Base-by-base conservation (phyloP, 2,329 filamentous ascomycete species). In the Fusarium sacchari region DNA sequence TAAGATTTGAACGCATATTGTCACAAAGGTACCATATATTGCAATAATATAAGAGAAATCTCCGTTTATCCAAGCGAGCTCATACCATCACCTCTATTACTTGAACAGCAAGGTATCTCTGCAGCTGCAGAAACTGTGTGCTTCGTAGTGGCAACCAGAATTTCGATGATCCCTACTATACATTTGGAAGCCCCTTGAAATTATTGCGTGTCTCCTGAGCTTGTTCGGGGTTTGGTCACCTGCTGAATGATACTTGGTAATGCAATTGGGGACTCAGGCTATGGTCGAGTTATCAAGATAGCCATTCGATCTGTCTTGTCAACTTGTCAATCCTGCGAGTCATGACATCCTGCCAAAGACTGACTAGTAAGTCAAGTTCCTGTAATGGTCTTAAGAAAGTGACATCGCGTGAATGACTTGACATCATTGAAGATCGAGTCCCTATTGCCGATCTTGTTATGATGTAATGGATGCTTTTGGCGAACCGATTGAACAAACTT, bases 401-500 rank as follows among this genome's bases (percentile, higher is more conserved):
- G n/a, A 22, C 42, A 50, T 55, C 40, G 37, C 30, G 30, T 44
- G 44, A 39, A 39, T 22, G 22, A 14, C 22, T 70, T 70, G 53
- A 55, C 67, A 70, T 70, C 60, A 70, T 66, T 24, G 24, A 37
- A 44, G 36, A 56, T 70, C 26, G 34, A 50, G 40, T 44, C 20
- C 20, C 28, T 43, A 36, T 44, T 44, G 64, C 34, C 42, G 60
- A 66, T 60, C 67, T 18, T 44, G n/a, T 12, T 30, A 70, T 66
- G 53, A 70, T 70, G 66, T 60, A 70, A 66, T 70, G 20, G 60
- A 70, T 39, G 47, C 60, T 58, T 57, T 69, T 70, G 66, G 50
- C 42, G 53, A 70, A 59, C 47, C 66, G 47, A 60, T 55, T 47
- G 22, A 49, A 32, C 34, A 59, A 39, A 65, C 20, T 70, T 65